phyloP scores from a whole-genome alignment of 129 eudicot species.

The Artemisia tridentata region DNA sequence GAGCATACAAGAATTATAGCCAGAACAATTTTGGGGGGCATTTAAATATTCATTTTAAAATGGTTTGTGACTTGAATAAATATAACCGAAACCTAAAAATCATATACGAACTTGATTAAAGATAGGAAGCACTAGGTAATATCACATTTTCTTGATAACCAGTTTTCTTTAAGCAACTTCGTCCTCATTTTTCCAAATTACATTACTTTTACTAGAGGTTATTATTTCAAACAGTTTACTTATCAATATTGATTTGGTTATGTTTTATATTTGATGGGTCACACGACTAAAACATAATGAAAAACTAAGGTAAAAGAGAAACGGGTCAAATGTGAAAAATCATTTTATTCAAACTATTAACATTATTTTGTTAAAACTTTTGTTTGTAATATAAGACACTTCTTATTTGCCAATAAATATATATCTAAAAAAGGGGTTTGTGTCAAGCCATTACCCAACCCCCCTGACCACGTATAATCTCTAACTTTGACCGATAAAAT shows the following conservation, averaged over 20 bases:
- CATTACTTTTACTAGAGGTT: too few species aligned
- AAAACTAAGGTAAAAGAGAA: background rate
- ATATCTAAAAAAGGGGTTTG: too few species aligned
- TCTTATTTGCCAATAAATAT: too few species aligned
- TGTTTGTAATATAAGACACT: too few species aligned
- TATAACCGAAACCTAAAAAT: background rate
- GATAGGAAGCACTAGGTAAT: background rate
- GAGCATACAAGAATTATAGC: constrained; percentile 3
- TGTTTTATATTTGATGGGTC: too few species aligned
- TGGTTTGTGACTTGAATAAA: background rate
- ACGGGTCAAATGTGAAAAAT: background rate
- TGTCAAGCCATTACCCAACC: too few species aligned
- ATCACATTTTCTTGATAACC: constrained; percentile 4
- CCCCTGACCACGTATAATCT: too few species aligned
- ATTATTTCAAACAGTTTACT: too few species aligned
- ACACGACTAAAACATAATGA: background rate
- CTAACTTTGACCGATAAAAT: background rate
- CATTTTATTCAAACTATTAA: too few species aligned
- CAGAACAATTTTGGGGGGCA: background rate
- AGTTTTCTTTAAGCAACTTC: background rate
- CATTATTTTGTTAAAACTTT: too few species aligned
- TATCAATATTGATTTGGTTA: too few species aligned
- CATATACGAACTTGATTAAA: background rate
- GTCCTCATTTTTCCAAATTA: too few species aligned
- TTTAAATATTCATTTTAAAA: background rate